These are phyloP conservation scores for Salinomyces thailandicus DNA, from an alignment of 2,329 filamentous ascomycete species.

Conservation along the genomic window DNA sequence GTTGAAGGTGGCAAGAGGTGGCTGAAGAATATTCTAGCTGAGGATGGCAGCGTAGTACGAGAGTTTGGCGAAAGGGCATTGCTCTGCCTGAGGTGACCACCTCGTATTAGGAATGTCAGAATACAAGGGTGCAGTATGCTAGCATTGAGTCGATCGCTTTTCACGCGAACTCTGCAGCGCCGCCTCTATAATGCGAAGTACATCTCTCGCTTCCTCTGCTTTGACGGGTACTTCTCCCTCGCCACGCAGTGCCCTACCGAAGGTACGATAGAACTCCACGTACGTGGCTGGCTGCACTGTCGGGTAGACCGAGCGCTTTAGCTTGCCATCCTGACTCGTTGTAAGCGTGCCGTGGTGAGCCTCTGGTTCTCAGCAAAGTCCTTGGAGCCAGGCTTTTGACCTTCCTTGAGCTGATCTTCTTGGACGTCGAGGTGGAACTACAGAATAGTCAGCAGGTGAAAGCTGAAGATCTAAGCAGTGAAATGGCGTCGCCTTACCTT, in stretches of 20 bases:
- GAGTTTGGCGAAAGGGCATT: slow-evolving; percentile 73
- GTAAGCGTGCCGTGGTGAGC: slow-evolving; percentile 48
- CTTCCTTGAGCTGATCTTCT: slow-evolving; percentile 61
- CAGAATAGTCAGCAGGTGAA: background rate
- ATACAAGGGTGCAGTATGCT: no score
- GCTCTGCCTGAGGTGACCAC: slow-evolving; percentile 56
- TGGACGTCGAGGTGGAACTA: slow-evolving; percentile 56
- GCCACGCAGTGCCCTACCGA: slow-evolving; percentile 44
- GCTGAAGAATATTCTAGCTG: slow-evolving; percentile 63
- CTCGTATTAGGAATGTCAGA: no score
- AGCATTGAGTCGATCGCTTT: no score
- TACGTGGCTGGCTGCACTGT: slow-evolving; percentile 59
- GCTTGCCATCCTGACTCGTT: slow-evolving; percentile 35
- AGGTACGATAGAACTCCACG: slow-evolving; percentile 51
- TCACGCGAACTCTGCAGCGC: slow-evolving; percentile 43
- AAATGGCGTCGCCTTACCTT: slow-evolving; percentile 40
- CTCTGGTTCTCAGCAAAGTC: slow-evolving; percentile 56
- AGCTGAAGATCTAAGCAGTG: background rate
- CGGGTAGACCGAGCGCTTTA: slow-evolving; percentile 42
- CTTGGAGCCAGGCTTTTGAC: slow-evolving; percentile 49
- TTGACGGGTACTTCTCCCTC: slow-evolving; percentile 45
- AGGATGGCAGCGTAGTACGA: slow-evolving; percentile 60
- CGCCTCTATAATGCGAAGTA: slow-evolving; percentile 48
- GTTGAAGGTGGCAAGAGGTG: slow-evolving; percentile 74
- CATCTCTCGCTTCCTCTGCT: slow-evolving; percentile 41